Evolutionary conservation across 73 alveolate genomes (phyloP), one percentile per base, ranked within the genome.

Genomic region (Blepharisma japonicum): DNA sequence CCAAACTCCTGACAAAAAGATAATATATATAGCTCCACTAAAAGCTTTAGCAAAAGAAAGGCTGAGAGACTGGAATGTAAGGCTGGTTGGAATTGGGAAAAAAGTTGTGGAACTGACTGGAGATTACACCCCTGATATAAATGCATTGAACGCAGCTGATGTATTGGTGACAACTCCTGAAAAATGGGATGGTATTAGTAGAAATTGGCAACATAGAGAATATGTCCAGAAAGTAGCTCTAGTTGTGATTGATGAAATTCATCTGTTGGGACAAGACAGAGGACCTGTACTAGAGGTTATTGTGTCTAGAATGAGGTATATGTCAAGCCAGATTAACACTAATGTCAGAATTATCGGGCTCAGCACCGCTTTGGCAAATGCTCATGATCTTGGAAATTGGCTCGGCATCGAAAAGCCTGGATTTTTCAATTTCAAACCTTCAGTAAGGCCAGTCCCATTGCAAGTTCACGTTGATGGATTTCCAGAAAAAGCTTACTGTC

Each of bases 231-330:
- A 91, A 83, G 99, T 97, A 20, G 98, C 98, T 20, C 87, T 98
- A 82, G 98, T 98, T 71, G 91, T 98, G 78, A 95, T 98, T 50
- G 99, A 98, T 90, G 99, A 98, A 92, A 98, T 98, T 71, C 99
- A 98, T 84, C 84, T 98, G 71, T 96, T 98, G 53, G 99, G 99
- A n/a, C 93, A 97, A 84, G 90, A 46, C 39, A 93, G 99, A 80
- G 99, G 99, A 7, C 99, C 99, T 5, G 99, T 98, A 21, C 91
- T 98, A 55, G 99, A 98, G 84, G 99, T 98, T 61, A 98, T 98
- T 51, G 99, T 98, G 11, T 88, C 97, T 18, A 91, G 99, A 80
- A 90, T 95, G 98, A 92, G 98, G 81, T 93, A 86, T 77, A 93
- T 94, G 84, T 86, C 97, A 18, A 85, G 79, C 55, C 87, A 87